phyloP scores from a whole-genome alignment of 345 rosid genomes.

The Pugionium dolabratum region DNA sequence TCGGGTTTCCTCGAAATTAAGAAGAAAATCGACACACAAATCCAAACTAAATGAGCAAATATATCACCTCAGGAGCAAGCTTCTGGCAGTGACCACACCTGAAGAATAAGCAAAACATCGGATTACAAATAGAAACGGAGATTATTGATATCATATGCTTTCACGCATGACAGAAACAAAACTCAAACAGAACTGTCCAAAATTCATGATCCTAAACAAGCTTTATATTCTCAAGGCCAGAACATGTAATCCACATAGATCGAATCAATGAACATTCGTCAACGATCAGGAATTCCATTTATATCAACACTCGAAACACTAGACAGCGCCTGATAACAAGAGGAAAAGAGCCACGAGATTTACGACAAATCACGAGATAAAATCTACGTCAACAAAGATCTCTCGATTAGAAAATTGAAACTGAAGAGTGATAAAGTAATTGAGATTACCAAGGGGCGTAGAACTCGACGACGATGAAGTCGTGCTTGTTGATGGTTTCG shows the following conservation, averaged over 20 bases:
- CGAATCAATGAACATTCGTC: too few species aligned
- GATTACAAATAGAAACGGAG: not conserved
- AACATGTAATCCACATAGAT: too few species aligned
- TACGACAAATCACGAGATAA: not conserved
- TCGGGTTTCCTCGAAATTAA: too few species aligned
- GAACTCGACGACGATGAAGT: constrained; percentile 91
- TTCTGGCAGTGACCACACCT: constrained; percentile 98
- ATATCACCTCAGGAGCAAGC: constrained; percentile 88
- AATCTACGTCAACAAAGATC: not conserved
- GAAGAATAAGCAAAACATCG: constrained; percentile 13
- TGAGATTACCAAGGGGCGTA: constrained; percentile 87
- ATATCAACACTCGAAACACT: too few species aligned
- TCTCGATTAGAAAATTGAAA: not conserved
- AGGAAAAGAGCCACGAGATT: too few species aligned
- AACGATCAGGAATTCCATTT: too few species aligned
- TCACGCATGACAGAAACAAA: not conserved
- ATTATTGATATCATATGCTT: not conserved
- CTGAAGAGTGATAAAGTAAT: too few species aligned
- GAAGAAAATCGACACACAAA: too few species aligned
- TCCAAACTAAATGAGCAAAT: too few species aligned
- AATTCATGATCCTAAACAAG: too few species aligned
- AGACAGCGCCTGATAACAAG: too few species aligned
- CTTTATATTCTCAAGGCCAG: too few species aligned
- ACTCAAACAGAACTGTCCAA: not conserved
- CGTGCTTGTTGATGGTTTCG: constrained; percentile 69